phyloP scores from a whole-genome alignment of 805 yeast species.

The Yueomyces sinensis region DNA sequence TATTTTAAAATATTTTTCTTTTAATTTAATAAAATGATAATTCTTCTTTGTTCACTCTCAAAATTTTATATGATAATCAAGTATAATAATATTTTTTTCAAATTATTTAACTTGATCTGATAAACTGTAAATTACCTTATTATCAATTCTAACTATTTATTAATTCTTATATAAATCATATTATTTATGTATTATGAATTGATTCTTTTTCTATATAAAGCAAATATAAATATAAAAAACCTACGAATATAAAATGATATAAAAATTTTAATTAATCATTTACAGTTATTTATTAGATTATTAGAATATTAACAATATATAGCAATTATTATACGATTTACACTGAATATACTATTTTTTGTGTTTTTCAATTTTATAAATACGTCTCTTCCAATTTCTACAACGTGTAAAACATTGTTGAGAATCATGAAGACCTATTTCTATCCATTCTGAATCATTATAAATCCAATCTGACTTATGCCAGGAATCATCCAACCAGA shows the following conservation, averaged over 20 bases:
- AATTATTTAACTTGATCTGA: background rate
- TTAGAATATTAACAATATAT: too few species aligned
- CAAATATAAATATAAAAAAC: background rate
- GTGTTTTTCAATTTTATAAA: conserved; percentile 10
- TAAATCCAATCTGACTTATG: conserved; percentile 14
- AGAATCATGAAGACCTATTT: conserved; percentile 14
- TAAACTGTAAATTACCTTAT: too few species aligned
- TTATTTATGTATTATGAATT: background rate
- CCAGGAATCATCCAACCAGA: conserved; percentile 21
- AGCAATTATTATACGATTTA: too few species aligned
- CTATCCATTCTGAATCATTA: conserved; percentile 16
- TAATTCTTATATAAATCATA: too few species aligned
- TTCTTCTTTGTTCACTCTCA: background rate
- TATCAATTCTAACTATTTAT: too few species aligned
- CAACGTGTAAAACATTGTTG: conserved; percentile 17
- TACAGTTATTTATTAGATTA: too few species aligned
- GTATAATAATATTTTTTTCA: background rate
- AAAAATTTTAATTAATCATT: background rate
- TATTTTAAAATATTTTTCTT: too few species aligned
- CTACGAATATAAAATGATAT: background rate
- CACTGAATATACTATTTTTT: too few species aligned
- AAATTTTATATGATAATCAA: too few species aligned
- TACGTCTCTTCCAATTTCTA: conserved; percentile 14
- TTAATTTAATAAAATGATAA: too few species aligned
- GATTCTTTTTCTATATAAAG: too few species aligned